These are phyloP conservation scores for Dioszegia hungarica DNA, from an alignment of 768 basidiomycete genomes.

Conservation along the genomic window DNA sequence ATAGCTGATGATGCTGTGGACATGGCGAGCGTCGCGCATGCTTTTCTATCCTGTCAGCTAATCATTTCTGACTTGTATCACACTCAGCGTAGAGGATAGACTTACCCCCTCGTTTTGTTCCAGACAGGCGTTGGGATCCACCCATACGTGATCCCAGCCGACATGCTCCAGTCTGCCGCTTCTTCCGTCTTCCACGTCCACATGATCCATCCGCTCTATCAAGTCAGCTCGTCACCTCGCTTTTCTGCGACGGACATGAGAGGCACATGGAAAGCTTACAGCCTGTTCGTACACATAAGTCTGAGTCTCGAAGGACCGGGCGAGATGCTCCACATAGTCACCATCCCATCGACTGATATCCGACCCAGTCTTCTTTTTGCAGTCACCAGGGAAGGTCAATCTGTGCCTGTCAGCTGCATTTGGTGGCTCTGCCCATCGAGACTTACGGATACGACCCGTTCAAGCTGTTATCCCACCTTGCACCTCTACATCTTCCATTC, in stretches of 20 bases:
- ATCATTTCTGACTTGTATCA: no score
- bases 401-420: slow-evolving; percentile 49
- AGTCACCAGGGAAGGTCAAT: slow-evolving; percentile 67
- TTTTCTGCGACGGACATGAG: no score
- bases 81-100: no score
- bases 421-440: not conserved
- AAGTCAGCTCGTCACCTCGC: not conserved
- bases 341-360: slow-evolving; percentile 57
- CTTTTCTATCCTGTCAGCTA: no score
- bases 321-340: slow-evolving; percentile 55
- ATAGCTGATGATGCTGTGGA: not conserved
- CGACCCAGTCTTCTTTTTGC: slow-evolving; percentile 64
- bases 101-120: slow-evolving; percentile 38
- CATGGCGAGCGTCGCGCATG: no score
- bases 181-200: slow-evolving; percentile 50
- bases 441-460: slow-evolving; percentile 27
- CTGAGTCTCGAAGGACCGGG: slow-evolving; percentile 75
- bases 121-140: slow-evolving; percentile 43
- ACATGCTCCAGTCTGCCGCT: slow-evolving; percentile 45
- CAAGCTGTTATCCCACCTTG: slow-evolving; percentile 57
- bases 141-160: slow-evolving; percentile 42
- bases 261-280: slow-evolving; percentile 9
- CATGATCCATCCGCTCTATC: slow-evolving; percentile 22
- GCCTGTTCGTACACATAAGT: slow-evolving; percentile 67
- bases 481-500: slow-evolving; percentile 72